Base-by-base conservation (phyloP, 1,139 yeast species). In the Protomyces pachydermus region DNA sequence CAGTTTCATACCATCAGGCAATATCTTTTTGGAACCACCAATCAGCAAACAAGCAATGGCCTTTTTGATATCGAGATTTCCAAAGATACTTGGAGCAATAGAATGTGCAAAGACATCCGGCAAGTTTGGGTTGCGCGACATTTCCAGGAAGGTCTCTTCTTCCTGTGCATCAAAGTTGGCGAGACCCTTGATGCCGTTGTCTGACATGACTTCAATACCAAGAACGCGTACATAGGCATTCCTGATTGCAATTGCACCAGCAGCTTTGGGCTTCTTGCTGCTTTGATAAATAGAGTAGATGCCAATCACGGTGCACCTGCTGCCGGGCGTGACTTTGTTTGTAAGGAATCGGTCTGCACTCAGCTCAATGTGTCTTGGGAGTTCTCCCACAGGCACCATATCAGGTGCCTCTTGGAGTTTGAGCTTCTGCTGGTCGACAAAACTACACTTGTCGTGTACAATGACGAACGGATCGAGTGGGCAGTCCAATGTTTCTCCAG, bases 371-470 rank as follows among this genome's bases (percentile, higher is more conserved):
- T 93, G 96, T 70, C 99, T 84, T 14, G 99, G 99, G 91, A 93
- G 87, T 78, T 93, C 99, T 68, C 99, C 98, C 23, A 93, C 96
- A 1, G 98, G 99, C 0, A 93, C 98, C 87, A 89, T 88, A 74
- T 93, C 98, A 14, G 98, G 98, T 16, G 95, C 82, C 74, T 93
- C 99, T 74, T 93, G 99, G 64, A 95, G 80, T 74, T 95, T 95
- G 72, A 95, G 81, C 32, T 88, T 85, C 75, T 95, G 99, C 74
- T 95, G 98, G 75, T 95, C 98, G 65, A 93, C 87, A 74, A 91
- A 95, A 18, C 83, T 80, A 0, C 97, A 91, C 73, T 90, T 88
- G 74, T 93, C 98, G 74, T 93, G 98, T 50, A 90, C 93, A 67
- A 95, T 88, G 46, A 89, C 84, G 71, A 91, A 95, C 1, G 99